phyloP scores from a whole-genome alignment of 2,329 filamentous ascomycete species.

The Pseudogymnoascus sp. region DNA sequence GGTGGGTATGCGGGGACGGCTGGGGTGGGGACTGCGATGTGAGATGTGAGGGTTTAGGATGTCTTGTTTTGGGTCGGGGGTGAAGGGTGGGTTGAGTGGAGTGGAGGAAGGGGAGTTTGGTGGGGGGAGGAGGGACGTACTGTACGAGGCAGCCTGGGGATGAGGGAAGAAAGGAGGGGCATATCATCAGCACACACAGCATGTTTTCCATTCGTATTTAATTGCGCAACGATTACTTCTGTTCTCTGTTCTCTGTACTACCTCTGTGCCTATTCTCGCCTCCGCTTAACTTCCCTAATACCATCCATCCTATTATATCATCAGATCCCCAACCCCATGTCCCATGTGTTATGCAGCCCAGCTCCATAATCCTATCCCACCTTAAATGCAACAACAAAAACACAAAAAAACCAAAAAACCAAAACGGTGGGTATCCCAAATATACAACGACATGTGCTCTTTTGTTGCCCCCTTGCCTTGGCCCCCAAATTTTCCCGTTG shows the following conservation, averaged over 20 bases:
- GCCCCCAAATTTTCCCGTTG: too few relatives aligned
- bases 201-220: constrained; percentile 6
- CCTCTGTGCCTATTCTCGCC: background rate
- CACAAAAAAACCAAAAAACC: too few relatives aligned
- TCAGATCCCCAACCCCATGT: background rate
- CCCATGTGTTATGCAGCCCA: background rate
- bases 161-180: background rate
- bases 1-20: constrained; percentile 9
- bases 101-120: background rate
- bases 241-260: background rate
- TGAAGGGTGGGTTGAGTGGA: background rate
- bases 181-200: constrained; percentile 1
- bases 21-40: background rate
- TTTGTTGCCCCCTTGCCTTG: background rate
- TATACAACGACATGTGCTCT: background rate
- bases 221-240: background rate
- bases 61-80: background rate
- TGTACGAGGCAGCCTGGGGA: background rate
- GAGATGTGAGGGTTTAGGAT: background rate
- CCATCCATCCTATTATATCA: background rate
- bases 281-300: too few relatives aligned
- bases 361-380: background rate
- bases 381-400: background rate
- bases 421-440: background rate
- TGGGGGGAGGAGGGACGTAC: background rate